phyloP scores from a whole-genome alignment of 2,329 filamentous ascomycete species.

The Metarhizium robertsii region DNA sequence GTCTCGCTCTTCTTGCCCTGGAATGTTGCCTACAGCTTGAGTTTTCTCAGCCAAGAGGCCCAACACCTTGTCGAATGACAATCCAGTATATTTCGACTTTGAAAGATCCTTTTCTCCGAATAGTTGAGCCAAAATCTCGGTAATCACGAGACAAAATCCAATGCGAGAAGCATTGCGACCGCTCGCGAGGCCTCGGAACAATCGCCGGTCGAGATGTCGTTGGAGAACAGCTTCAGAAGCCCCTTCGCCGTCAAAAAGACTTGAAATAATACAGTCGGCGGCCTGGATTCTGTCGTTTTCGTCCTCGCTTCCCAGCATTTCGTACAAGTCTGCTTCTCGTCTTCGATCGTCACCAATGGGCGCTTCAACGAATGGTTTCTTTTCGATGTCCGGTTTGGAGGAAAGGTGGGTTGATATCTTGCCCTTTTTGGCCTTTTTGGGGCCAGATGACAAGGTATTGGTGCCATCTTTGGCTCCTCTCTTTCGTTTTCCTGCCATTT shows the following conservation, averaged over 20 bases:
- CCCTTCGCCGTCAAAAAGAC: slow-evolving; percentile 39
- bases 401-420: slow-evolving; percentile 11
- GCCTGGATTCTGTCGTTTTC: slow-evolving; percentile 45
- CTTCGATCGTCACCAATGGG: slow-evolving; percentile 43
- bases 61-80: slow-evolving; percentile 48
- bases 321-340: slow-evolving; percentile 50
- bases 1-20: slow-evolving; percentile 72
- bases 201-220: slow-evolving; percentile 53
- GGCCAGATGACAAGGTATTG: slow-evolving; percentile 10
- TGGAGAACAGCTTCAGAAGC: slow-evolving; percentile 44
- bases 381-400: slow-evolving; percentile 21
- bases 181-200: slow-evolving; percentile 84
- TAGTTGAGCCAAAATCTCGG: slow-evolving; percentile 67
- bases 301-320: slow-evolving; percentile 52
- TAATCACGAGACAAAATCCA: slow-evolving; percentile 82
- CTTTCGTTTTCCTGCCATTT: slow-evolving; percentile 27
- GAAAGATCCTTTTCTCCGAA: slow-evolving; percentile 43
- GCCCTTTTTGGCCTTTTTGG: slow-evolving; percentile 24
- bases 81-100: slow-evolving; percentile 36
- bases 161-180: slow-evolving; percentile 79
- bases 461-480: slow-evolving; percentile 21
- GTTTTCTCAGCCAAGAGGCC: slow-evolving; percentile 46
- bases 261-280: slow-evolving; percentile 48
- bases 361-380: slow-evolving; percentile 40
- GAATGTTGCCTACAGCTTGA: slow-evolving; percentile 41